Evolutionary conservation across 1,284 basidiomycete species (phyloP), one percentile per base, ranked within the genome.

Genomic region (Moesziomyces sp.): DNA sequence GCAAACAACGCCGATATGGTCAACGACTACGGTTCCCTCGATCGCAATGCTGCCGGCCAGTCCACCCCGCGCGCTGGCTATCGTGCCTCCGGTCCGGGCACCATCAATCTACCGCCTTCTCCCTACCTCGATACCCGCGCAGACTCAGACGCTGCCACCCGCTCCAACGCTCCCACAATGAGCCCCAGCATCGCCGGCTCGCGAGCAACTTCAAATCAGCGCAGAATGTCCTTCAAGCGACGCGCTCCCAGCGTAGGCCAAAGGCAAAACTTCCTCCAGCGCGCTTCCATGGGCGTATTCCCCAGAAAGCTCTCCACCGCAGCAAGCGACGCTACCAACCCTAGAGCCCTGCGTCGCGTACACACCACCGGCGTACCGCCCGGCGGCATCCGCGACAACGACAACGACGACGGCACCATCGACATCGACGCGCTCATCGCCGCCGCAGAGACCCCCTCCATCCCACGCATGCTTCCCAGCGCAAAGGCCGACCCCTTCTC

Each of bases 211-310:
- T 26, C 50, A 6, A 51, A 56, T 30, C 46, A 46, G 44, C 66
- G 62, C 34, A 52, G 55, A 13, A 66, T 74, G 72, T 74, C 72
- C 43, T 74, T 74, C 63, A 74, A 74, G 53, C 16, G 72, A 23
- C 58, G 72, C 34, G 50, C 58, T 1, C 72, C 66, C 11, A 61
- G 61, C 58, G 47, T 55, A 10, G 52, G 59, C 14, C 70, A 67
- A 14, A 43, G 66, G 46, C 61, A 63, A 6, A 61, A 61, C 52
- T 65, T 77, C 21, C 58, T 77, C 13, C 66, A 77, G 38, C 72
- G 74, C 16, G 74, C 74, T 11, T 77, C 74, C 14, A 65, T 77
- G 70, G 71, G 66, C 28, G 71, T 74, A 18, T 77, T 75, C 35
- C 68, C 67, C 19, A 49, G 63, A 7, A 70, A 71, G 48, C 47